Evolutionary conservation across 805 yeast genomes (phyloP).

Genomic region (Saccharomycopsis oosterbeekiorum): DNA sequence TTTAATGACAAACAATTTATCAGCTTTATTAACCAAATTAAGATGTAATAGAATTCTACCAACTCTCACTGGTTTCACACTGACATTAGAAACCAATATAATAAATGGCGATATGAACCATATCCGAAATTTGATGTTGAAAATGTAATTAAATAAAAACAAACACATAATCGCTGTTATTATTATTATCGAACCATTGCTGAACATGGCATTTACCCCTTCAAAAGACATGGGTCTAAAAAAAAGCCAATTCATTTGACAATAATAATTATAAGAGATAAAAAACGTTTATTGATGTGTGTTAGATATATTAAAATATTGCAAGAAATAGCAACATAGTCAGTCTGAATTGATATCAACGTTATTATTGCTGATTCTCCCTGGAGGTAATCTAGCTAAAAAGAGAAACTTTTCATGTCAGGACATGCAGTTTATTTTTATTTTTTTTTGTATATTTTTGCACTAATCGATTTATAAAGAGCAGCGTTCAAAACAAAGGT

Average conservation of each 20-base stretch:
- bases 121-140: not conserved
- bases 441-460: not conserved
- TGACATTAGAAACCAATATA: not conserved
- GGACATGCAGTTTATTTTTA: not conserved
- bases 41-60: slow-evolving; percentile 4
- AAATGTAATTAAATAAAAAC: not conserved
- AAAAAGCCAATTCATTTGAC: not conserved
- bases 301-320: too few relatives aligned
- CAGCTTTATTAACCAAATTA: slow-evolving; percentile 3
- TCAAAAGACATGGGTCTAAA: not conserved
- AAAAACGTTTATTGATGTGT: not conserved
- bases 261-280: not conserved
- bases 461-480: too few relatives aligned
- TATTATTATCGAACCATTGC: not conserved
- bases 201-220: not conserved
- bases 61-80: not conserved
- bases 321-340: not conserved
- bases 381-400: not conserved
- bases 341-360: too few relatives aligned
- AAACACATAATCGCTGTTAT: not conserved
- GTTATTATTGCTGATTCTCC: not conserved
- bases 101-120: slow-evolving; percentile 9
- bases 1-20: slow-evolving; percentile 10
- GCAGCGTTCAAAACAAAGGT: not conserved
- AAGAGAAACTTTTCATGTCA: not conserved